Evolutionary conservation across 805 yeast genomes (phyloP), one percentile per base, ranked within the genome.

Genomic region (Brettanomyces custersianus): DNA sequence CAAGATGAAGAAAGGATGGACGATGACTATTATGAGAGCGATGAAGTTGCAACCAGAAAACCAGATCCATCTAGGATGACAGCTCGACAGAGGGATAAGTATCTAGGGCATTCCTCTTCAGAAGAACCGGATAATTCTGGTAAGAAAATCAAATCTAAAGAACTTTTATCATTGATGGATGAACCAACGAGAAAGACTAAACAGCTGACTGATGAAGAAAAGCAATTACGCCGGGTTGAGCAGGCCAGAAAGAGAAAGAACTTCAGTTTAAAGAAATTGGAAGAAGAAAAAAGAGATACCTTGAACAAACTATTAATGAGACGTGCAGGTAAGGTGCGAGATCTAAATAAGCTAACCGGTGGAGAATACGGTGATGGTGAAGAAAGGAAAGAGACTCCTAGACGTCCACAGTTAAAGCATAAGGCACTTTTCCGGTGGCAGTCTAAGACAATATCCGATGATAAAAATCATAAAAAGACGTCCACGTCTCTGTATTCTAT

Each of bases 221-320:
- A 77, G 27, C 84, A 82, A 32, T 57, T 85, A 40, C 71, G 87
- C 31, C 77, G 87, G 43, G 84, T 94, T 1, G 98, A 90, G 54
- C 78, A 75, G 48, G 90, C 96, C 0, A 71, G 97, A 48, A 76
- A 87, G 56, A 69, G 98, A 45, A 83, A 82, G 55, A 88, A 90
- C 52, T 70, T 86, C 48, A 77, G 80, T 46, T 87, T 80, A 49
- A 80, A 80, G 60, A 76, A 80, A 44, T 61, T 85, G 28, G 96
- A 88, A 51, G 96, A 85, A 55, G 97, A 92, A 57, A 92, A 92
- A 54, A 74, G 79, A 51, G 96, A 90, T 44, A 88, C 96, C 0
- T 68, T 90, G 44, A 90, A 90, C 55, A 85, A 84, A 55, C 63
- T 90, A 44, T 65, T 90, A 44, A 80, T 84, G 58, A 77, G 88